Evolutionary conservation across 768 basidiomycete genomes (phyloP).

Genomic region (Lentinula raphanica): DNA sequence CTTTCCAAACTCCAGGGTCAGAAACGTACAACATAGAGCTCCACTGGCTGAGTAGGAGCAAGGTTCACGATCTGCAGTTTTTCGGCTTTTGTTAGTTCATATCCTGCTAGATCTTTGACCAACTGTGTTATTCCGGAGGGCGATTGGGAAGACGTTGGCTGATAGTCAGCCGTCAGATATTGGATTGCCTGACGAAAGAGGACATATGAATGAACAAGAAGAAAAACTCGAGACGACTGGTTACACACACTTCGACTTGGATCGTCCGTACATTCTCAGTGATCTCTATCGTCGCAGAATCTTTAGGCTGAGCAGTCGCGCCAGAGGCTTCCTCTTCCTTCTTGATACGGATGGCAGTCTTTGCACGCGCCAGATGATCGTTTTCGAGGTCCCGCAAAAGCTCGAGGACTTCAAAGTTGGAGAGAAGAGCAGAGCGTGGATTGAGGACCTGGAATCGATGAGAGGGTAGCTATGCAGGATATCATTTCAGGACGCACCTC

Average conservation of each 20-base stretch:
- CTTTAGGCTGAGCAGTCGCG: constrained; percentile 20
- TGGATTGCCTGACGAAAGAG: constrained; percentile 70
- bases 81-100: constrained; percentile 82
- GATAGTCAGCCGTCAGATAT: constrained; percentile 72
- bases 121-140: constrained; percentile 59
- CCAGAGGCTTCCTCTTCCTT: constrained; percentile 66
- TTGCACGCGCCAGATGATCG: constrained; percentile 66
- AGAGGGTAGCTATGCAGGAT: background rate
- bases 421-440: constrained; percentile 72
- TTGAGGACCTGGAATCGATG: constrained; percentile 51
- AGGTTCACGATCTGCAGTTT: constrained; percentile 91
- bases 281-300: constrained; percentile 46
- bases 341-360: constrained; percentile 66
- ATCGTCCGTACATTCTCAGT: constrained; percentile 81
- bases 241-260: constrained; percentile 65
- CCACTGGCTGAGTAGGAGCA: constrained; percentile 74
- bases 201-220: background rate
- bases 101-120: constrained; percentile 59
- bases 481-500: background rate
- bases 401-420: constrained; percentile 81
- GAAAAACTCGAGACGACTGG: background rate
- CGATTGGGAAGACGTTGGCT: constrained; percentile 64
- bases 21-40: constrained; percentile 79
- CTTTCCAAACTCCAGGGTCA: background rate
- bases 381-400: constrained; percentile 73